Base-by-base conservation (phyloP, 352 stramenopile species). In the Globisporangium irregulare region DNA sequence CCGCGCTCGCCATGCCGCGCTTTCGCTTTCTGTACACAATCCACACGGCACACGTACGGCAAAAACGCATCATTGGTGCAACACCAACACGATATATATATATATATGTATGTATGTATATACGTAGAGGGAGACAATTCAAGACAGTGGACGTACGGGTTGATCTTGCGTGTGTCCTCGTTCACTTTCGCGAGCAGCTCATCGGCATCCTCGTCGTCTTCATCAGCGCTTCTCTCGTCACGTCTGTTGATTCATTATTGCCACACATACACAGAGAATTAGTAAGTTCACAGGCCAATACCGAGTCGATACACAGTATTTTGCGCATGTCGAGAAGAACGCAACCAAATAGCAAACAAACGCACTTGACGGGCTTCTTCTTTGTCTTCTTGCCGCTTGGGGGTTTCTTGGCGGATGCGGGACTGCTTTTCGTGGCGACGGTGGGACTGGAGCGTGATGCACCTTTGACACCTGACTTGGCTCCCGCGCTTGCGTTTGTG, bases 181-280 rank as follows among this genome's bases (percentile, higher is more conserved):
- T 64, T 77, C 60, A 91, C 74, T 29, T 74, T 70, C 9, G 78
- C 77, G 57, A 84, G 67, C 64, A 88, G 64, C 43, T 79, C 77
- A 7, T 86, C 69, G 27, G 68, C 68, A 12, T 74, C 73, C 1
- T 32, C 69, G 38, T 82, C 75, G 7, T 82, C 75, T 2, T 75
- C 71, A 5, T 72, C 53, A 1, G 50, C 62, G 41, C 48, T 32
- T 4, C 62, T 48, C 18, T 69, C 53, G 14, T 68, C 62, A 51
- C 43, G 18, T 20, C 43, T 51, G 18, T 51, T 7, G 18, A 51
- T 22, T 9, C 18, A 51, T 10, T 12, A 51, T 12, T 22, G 10
- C 43, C 43, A 18, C 51, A 58, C 51, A 58, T 32, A 18, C 51
- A 58, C 51, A 58, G 5, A 29, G 15, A 50, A 22, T 10, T 51